These are phyloP conservation scores for Kuraishia molischiana DNA, from an alignment of 805 yeast species.

Conservation along the genomic window DNA sequence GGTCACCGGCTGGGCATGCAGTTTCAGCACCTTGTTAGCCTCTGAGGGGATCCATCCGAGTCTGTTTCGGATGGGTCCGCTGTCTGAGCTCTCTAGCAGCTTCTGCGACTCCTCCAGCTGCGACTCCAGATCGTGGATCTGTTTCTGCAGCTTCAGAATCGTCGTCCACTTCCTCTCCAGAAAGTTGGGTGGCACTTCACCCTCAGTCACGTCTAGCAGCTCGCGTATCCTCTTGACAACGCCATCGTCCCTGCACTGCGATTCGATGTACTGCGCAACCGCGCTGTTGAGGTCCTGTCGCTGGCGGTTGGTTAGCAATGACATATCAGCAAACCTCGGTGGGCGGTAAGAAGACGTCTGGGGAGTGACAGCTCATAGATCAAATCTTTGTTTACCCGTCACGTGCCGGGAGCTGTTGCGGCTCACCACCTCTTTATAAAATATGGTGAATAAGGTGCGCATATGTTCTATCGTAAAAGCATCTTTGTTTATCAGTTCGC, in stretches of 20 bases:
- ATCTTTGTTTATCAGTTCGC: too few relatives aligned
- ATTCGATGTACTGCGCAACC: slow-evolving; percentile 20
- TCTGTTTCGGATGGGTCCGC: slow-evolving; percentile 11
- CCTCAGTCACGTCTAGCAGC: not conserved
- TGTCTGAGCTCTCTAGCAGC: slow-evolving; percentile 5
- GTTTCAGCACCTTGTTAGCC: not conserved
- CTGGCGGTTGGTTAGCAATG: too few relatives aligned
- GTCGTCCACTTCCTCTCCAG: slow-evolving; percentile 83
- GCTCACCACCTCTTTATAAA: too few relatives aligned
- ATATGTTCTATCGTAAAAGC: too few relatives aligned
- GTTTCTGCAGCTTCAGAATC: slow-evolving; percentile 68
- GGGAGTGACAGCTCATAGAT: slow-evolving; percentile 5
- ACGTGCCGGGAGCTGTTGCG: too few relatives aligned
- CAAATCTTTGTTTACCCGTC: not conserved
- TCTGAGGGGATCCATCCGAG: not conserved
- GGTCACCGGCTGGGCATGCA: slow-evolving; percentile 46
- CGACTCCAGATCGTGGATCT: slow-evolving; percentile 60
- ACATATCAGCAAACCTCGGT: too few relatives aligned
- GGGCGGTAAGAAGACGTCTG: too few relatives aligned
- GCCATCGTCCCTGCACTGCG: slow-evolving; percentile 1
- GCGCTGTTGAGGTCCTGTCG: slow-evolving; percentile 24
- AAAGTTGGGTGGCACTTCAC: slow-evolving; percentile 9
- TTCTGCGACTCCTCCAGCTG: slow-evolving; percentile 38
- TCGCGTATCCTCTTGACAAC: not conserved
- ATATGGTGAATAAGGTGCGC: too few relatives aligned